Percentiles rank a stretch among this genome's conserved stretches.
Evolutionary conservation across 129 eudicot genomes (phyloP).

Genomic region (Smallanthus sonchifolius): DNA sequence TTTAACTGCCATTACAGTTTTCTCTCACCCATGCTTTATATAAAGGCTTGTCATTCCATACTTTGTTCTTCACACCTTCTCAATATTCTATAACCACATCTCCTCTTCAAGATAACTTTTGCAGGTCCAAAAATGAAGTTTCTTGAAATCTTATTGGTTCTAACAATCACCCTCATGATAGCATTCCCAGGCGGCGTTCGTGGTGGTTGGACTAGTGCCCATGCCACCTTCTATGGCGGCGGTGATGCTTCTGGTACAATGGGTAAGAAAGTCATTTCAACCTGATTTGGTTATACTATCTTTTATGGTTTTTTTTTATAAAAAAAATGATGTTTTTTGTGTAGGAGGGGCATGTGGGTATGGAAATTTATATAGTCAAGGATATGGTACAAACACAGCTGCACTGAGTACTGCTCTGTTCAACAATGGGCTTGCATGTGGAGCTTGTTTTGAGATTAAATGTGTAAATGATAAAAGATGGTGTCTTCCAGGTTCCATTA

Average conservation of each 20-base stretch:
- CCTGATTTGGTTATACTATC: background rate
- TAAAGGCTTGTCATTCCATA: slow-evolving; percentile 25
- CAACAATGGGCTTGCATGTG: slow-evolving; percentile 60
- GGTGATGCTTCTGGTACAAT: slow-evolving; percentile 39
- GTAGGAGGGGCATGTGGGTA: slow-evolving; percentile 68
- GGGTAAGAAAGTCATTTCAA: slow-evolving; percentile 27
- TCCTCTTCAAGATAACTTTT: slow-evolving; percentile 19
- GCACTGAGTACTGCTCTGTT: slow-evolving; percentile 60
- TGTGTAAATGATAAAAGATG: slow-evolving; percentile 51
- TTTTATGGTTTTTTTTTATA: background rate
- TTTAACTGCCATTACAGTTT: slow-evolving; percentile 32
- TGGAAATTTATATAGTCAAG: slow-evolving; percentile 58
- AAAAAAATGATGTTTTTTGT: background rate
- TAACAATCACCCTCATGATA: slow-evolving; percentile 13
- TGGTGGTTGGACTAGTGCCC: slow-evolving; percentile 30
- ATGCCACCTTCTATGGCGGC: slow-evolving; percentile 35
- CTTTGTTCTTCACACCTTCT: slow-evolving; percentile 30
- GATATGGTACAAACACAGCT: slow-evolving; percentile 60
- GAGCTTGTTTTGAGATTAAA: slow-evolving; percentile 61
- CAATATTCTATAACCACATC: slow-evolving; percentile 7
- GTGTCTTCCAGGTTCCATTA: slow-evolving; percentile 61
- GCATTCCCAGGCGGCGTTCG: slow-evolving; percentile 15
- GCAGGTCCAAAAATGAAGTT: slow-evolving; percentile 22
- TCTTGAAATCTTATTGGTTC: slow-evolving; percentile 24
- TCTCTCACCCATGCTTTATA: slow-evolving; percentile 24